These are phyloP conservation scores for Neurospora intermedia DNA, from an alignment of 495 filamentous ascomycete species.

Conservation along the genomic window DNA sequence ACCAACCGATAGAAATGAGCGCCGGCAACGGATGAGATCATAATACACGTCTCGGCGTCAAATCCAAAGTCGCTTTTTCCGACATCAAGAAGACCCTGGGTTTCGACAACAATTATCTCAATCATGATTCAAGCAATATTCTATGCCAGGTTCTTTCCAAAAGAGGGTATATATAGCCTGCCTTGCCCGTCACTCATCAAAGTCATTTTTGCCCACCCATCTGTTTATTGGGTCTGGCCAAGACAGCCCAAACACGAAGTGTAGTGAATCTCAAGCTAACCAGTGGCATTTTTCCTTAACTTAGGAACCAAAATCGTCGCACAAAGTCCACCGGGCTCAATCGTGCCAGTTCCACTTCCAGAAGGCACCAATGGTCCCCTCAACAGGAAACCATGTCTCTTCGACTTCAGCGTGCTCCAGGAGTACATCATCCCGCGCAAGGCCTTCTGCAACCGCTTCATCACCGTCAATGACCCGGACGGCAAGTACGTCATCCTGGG, in stretches of 20 bases:
- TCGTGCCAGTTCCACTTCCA: slow-evolving; percentile 43
- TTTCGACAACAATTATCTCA: not conserved
- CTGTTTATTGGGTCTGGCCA: not conserved
- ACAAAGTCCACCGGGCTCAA: slow-evolving; percentile 62
- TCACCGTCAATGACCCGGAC: slow-evolving; percentile 61
- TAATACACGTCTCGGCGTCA: not conserved
- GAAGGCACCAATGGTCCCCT: slow-evolving; percentile 33
- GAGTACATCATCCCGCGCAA: slow-evolving; percentile 89
- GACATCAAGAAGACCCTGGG: not conserved
- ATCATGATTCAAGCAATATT: slow-evolving; percentile 90
- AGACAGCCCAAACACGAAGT: not conserved
- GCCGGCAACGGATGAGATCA: not conserved
- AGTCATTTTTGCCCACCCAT: not conserved
- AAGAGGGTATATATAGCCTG: slow-evolving; percentile 52
- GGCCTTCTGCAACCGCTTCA: slow-evolving; percentile 78
- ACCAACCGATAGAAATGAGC: not conserved
- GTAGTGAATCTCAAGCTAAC: not conserved
- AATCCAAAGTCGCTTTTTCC: not conserved
- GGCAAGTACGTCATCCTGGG: slow-evolving; percentile 74
- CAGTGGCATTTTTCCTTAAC: not conserved
- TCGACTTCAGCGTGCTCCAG: slow-evolving; percentile 73
- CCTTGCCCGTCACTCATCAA: not conserved
- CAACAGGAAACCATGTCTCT: slow-evolving; percentile 47
- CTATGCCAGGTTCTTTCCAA: slow-evolving; percentile 84
- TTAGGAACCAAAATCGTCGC: slow-evolving; percentile 72